Evolutionary conservation across 1,284 basidiomycete genomes (phyloP).

Genomic region (Bjerkandera adusta): DNA sequence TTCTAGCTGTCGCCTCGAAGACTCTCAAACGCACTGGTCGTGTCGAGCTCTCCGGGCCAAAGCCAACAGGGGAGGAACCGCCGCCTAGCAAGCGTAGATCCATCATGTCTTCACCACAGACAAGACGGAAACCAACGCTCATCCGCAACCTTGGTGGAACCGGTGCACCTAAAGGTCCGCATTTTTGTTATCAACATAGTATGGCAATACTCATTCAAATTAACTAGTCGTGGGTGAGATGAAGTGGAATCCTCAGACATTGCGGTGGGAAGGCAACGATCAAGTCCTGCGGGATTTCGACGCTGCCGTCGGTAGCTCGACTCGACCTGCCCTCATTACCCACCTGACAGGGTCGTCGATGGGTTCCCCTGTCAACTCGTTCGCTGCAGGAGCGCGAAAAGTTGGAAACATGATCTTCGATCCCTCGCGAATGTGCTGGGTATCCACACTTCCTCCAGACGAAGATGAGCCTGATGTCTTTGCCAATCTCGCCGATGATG

Average conservation of each 20-base stretch:
- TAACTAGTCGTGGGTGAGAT: constrained; percentile 85
- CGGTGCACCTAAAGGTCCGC: constrained; percentile 74
- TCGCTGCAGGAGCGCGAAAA: constrained; percentile 74
- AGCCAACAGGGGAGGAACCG: constrained; percentile 29
- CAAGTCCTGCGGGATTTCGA: constrained; percentile 89
- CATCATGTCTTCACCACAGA: constrained; percentile 42
- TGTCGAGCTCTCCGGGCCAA: constrained; percentile 30
- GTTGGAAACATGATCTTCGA: constrained; percentile 99
- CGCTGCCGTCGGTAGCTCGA: constrained; percentile 74
- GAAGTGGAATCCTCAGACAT: constrained; percentile 90
- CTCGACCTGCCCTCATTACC: constrained; percentile 93
- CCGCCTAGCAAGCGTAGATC: constrained; percentile 57
- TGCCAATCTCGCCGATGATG: constrained; percentile 85
- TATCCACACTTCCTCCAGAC: constrained; percentile 78
- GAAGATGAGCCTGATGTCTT: constrained; percentile 94
- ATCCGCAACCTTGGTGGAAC: constrained; percentile 82
- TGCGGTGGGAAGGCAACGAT: constrained; percentile 98
- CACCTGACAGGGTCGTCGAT: constrained; percentile 82
- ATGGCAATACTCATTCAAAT: not conserved
- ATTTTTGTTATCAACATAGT: not conserved
- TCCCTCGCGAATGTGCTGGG: constrained; percentile 92
- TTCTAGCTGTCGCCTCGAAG: constrained; percentile 30
- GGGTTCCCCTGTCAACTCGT: constrained; percentile 77
- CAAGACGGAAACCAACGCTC: constrained; percentile 74
- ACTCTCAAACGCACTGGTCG: constrained; percentile 42